Percentiles rank a stretch among this genome's conserved stretches.
phyloP scores from a whole-genome alignment of 805 yeast species.

The Kregervanrija fluxuum region DNA sequence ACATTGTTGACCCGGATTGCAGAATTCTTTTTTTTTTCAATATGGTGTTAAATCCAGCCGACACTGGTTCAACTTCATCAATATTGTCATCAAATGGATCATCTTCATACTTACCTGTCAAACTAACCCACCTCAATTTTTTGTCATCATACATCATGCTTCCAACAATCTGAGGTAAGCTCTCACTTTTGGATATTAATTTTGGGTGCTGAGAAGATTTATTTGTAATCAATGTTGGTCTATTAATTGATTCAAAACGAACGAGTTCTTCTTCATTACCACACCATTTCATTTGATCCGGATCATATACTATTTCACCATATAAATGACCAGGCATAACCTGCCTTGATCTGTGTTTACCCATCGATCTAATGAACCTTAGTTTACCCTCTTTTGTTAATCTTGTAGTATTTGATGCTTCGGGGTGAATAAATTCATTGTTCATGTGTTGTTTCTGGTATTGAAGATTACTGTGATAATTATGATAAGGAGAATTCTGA shows the following conservation, averaged over 20 bases:
- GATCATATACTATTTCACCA: conserved; percentile 47
- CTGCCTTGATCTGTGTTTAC: conserved; percentile 19
- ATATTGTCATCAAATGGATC: conserved; percentile 46
- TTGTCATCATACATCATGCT: conserved; percentile 57
- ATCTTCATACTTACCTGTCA: conserved; percentile 33
- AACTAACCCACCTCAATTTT: conserved; percentile 51
- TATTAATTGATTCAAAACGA: conserved; percentile 38
- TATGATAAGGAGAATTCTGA: conserved; percentile 6
- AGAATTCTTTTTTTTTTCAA: conserved; percentile 4
- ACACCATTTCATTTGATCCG: conserved; percentile 48
- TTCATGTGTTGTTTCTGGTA: neutral
- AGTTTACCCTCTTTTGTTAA: conserved; percentile 27
- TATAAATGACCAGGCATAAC: conserved; percentile 25
- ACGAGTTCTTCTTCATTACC: conserved; percentile 55
- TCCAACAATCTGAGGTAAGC: conserved; percentile 34
- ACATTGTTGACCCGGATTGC: conserved; percentile 9
- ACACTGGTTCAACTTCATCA: conserved; percentile 22
- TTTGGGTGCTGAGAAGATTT: conserved; percentile 3
- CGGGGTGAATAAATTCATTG: neutral
- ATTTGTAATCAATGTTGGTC: conserved; percentile 31
- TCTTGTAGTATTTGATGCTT: conserved; percentile 11
- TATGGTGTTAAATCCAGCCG: neutral
- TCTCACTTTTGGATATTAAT: neutral
- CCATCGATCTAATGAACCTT: conserved; percentile 23
- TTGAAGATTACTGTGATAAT: conserved; percentile 2